Conservation (phyloP, 1,139 yeast genomes). For the Ashbya aceris region DNA sequence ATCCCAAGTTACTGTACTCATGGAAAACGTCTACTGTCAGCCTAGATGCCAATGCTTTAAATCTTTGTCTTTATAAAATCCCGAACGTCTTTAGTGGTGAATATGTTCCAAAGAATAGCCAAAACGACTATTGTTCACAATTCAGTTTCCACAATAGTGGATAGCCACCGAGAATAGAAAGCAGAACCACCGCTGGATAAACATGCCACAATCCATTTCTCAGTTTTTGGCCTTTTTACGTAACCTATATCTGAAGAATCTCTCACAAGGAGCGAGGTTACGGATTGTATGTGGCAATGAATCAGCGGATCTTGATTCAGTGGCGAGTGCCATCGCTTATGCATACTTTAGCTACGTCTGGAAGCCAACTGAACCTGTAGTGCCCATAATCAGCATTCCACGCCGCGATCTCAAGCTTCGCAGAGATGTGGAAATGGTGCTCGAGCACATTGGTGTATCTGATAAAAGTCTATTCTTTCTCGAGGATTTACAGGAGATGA, state of each 20-base stretch:
- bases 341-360: constrained; percentile 44
- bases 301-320: constrained; percentile 80
- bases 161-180: no score
- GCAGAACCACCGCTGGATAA: background rate
- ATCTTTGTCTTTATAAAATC: no score
- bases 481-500: constrained; percentile 46
- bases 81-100: no score
- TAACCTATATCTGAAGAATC: constrained; percentile 4
- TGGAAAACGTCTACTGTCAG: constrained; percentile 2
- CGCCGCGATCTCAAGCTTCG: constrained; percentile 56
- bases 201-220: constrained; percentile 8
- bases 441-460: constrained; percentile 41
- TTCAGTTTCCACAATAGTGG: no score
- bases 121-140: no score
- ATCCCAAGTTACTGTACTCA: constrained; percentile 19
- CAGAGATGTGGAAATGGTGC: constrained; percentile 55
- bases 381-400: constrained; percentile 72
- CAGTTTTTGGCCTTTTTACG: constrained; percentile 11
- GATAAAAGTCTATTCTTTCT: constrained; percentile 47
- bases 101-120: no score
- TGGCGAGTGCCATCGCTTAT: constrained; percentile 61
- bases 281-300: constrained; percentile 74
- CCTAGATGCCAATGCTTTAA: no score
- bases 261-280: constrained; percentile 11
- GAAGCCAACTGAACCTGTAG: constrained; percentile 22